These are phyloP conservation scores for Aurifilum marmelostoma DNA, from an alignment of 2,329 filamentous ascomycete species.

Conservation along the genomic window DNA sequence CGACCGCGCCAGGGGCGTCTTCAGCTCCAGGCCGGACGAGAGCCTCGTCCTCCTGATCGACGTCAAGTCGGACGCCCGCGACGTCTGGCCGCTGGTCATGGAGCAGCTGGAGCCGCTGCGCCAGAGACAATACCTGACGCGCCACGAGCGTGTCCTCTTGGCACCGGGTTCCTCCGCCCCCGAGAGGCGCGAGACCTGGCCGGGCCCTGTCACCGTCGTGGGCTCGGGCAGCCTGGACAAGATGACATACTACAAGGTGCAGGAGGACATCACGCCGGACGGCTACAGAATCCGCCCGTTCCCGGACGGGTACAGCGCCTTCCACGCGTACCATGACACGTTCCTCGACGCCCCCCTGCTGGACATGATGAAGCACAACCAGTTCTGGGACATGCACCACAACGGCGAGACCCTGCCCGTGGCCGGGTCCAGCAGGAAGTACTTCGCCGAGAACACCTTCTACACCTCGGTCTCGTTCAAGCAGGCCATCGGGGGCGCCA, in stretches of 20 bases:
- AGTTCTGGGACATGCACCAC: not conserved
- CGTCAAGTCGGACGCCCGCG: not conserved
- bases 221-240: constrained; percentile 1
- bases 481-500: not conserved
- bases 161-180: not conserved
- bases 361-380: constrained; percentile 1
- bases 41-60: not conserved
- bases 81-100: not conserved
- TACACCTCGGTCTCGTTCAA: not conserved
- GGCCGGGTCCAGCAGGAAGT: not conserved
- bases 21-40: not conserved
- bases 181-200: not conserved
- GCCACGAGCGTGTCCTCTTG: not conserved
- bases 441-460: not conserved
- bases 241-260: not conserved
- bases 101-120: not conserved
- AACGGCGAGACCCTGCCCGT: not conserved
- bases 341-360: not conserved
- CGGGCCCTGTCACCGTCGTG: not conserved
- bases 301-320: not conserved
- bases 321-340: not conserved
- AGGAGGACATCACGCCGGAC: constrained; percentile 1
- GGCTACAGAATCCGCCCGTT: not conserved
- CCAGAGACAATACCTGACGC: not conserved
- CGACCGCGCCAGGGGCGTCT: constrained; percentile 5